Evolutionary conservation across 2,329 filamentous ascomycete species (phyloP).

Genomic region (Elsinoe arachidis): DNA sequence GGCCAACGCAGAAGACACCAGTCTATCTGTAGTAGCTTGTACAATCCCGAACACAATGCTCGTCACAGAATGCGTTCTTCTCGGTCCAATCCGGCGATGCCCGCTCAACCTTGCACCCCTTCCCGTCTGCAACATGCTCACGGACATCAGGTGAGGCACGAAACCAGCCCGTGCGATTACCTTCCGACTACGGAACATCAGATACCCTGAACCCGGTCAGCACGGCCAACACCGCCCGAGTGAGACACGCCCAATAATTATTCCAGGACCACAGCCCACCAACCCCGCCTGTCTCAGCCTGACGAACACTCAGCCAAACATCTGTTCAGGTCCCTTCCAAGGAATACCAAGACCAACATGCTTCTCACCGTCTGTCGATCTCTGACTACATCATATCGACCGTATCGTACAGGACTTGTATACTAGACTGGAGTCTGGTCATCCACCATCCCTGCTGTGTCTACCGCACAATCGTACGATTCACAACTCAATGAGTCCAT

Average conservation of each 20-base stretch:
- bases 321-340: background rate
- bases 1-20: too few species aligned
- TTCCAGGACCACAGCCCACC: background rate
- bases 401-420: too few species aligned
- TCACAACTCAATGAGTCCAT: too few species aligned
- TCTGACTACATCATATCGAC: background rate
- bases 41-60: too few species aligned
- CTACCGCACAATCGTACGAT: too few species aligned
- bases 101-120: background rate
- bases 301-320: slow-evolving; percentile 7
- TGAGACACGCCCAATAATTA: background rate
- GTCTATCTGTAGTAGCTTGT: too few species aligned
- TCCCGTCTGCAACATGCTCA: background rate
- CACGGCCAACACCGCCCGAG: background rate
- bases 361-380: background rate
- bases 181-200: background rate
- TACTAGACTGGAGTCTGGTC: too few species aligned
- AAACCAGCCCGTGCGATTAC: background rate
- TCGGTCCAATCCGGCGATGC: background rate
- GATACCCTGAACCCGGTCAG: background rate
- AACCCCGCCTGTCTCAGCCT: slow-evolving; percentile 5
- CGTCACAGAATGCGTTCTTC: background rate
- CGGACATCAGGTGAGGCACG: background rate
- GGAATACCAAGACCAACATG: background rate
- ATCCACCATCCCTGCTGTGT: too few species aligned